Evolutionary conservation across 805 yeast genomes (phyloP).

Genomic region (Teunomyces pallodes): DNA sequence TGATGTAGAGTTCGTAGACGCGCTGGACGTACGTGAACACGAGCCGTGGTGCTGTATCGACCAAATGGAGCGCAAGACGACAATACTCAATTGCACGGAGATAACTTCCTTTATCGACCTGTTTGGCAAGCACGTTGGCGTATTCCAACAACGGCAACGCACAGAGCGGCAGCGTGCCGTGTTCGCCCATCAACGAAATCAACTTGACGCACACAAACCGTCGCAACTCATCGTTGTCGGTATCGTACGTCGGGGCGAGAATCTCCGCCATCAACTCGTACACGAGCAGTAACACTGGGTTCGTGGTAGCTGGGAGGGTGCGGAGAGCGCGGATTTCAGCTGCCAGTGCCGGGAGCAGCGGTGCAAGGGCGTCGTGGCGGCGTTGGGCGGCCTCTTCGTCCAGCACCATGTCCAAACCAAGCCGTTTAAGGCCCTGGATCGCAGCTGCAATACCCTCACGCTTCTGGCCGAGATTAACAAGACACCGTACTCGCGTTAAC

Average conservation of each 20-base stretch:
- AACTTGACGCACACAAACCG: conserved; percentile 31
- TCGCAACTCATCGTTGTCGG: conserved; percentile 24
- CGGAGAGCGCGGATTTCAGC: conserved; percentile 35
- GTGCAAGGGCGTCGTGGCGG: conserved; percentile 18
- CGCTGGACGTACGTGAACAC: conserved; percentile 33
- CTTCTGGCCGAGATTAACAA: conserved; percentile 26
- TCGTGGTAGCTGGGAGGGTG: conserved; percentile 17
- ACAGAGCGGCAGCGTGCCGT: conserved; percentile 41
- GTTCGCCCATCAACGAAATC: conserved; percentile 31
- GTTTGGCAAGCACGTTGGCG: conserved; percentile 31
- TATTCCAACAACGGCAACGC: conserved; percentile 39
- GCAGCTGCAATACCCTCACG: conserved; percentile 36
- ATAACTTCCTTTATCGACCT: conserved; percentile 26
- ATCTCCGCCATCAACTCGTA: conserved; percentile 43
- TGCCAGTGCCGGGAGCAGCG: conserved; percentile 37
- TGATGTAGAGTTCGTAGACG: conserved; percentile 42
- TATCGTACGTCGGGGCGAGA: conserved; percentile 29
- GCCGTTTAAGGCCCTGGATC: conserved; percentile 28
- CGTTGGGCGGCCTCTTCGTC: conserved; percentile 23
- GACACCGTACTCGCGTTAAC: conserved; percentile 36
- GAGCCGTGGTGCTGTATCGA: conserved; percentile 31
- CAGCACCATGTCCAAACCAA: conserved; percentile 32
- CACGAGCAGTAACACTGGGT: conserved; percentile 26
- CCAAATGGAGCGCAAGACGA: conserved; percentile 36
- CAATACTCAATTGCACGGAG: conserved; percentile 41